Conservation (phyloP, 495 filamentous ascomycete genomes). For the Pyronema domesticum region DNA sequence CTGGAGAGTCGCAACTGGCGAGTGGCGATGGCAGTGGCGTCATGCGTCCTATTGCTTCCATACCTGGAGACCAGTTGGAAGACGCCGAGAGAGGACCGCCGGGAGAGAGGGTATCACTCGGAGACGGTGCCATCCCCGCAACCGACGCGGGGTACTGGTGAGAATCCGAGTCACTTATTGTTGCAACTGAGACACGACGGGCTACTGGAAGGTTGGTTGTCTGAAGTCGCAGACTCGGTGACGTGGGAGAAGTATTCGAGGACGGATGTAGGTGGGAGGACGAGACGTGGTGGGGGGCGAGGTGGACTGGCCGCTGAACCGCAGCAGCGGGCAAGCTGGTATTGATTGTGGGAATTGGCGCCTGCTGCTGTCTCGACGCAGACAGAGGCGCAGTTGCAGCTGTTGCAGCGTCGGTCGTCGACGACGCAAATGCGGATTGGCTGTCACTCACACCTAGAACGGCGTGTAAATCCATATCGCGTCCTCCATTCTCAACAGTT, state of each 20-base stretch:
- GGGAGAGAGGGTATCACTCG: constrained; percentile 16
- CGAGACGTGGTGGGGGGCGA: neutral
- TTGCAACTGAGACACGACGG: neutral
- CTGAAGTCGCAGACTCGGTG: neutral
- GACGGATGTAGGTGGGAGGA: neutral
- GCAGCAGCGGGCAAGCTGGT: neutral
- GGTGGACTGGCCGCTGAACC: neutral
- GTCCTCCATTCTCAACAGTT: no score
- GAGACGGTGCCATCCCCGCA: constrained; percentile 19
- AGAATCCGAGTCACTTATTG: neutral
- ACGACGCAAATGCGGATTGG: no score
- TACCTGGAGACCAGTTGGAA: constrained; percentile 18
- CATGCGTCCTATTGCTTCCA: constrained; percentile 27
- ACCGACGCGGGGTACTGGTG: constrained; percentile 5
- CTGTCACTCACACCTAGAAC: no score
- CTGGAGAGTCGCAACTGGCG: constrained; percentile 51
- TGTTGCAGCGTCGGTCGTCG: no score
- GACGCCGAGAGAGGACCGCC: constrained; percentile 3
- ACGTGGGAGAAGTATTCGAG: neutral
- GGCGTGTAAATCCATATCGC: no score
- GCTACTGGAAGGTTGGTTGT: neutral
- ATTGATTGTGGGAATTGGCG: neutral
- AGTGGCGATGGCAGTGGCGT: constrained; percentile 88
- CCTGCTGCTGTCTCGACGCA: no score
- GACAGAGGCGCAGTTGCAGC: no score